Evolutionary conservation across 148 eudicot species (phyloP).

Genomic region (Cornus suecica): DNA sequence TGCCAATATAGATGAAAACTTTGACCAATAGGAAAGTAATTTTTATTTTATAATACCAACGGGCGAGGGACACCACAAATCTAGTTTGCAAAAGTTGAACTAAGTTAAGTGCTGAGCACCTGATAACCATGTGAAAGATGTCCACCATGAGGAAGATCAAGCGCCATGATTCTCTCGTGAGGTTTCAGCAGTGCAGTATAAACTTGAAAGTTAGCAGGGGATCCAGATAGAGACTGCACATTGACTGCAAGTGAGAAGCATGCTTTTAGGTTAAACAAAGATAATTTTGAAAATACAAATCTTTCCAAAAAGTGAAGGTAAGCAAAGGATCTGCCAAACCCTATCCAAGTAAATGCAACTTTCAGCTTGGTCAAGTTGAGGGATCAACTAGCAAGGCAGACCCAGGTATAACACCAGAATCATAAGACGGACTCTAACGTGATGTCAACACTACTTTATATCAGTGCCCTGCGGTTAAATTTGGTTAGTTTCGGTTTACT

Average conservation of each 20-base stretch:
- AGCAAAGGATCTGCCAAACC: no score
- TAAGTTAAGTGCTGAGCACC: conserved; percentile 34
- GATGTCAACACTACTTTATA: no score
- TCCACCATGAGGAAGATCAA: conserved; percentile 99
- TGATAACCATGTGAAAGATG: conserved; percentile 99
- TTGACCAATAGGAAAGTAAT: no score
- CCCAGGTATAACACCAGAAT: no score
- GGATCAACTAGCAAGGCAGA: no score
- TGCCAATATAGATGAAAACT: neutral
- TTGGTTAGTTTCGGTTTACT: no score
- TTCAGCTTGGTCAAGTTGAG: no score
- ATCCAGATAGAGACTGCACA: conserved; percentile 88
- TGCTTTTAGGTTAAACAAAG: neutral
- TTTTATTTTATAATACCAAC: neutral
- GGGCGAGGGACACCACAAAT: conserved; percentile 1
- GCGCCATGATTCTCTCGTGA: conserved; percentile 98
- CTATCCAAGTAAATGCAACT: no score
- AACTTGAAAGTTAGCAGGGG: conserved; percentile 82
- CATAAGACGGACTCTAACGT: no score
- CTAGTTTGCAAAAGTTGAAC: neutral
- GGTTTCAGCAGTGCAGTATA: conserved; percentile 91
- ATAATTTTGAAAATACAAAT: neutral
- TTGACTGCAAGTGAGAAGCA: conserved; percentile 54
- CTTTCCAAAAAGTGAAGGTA: neutral
- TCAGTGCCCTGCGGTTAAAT: no score